These are phyloP conservation scores for Agaricus subrufescens DNA, from an alignment of 768 basidiomycete species.

Conservation along the genomic window DNA sequence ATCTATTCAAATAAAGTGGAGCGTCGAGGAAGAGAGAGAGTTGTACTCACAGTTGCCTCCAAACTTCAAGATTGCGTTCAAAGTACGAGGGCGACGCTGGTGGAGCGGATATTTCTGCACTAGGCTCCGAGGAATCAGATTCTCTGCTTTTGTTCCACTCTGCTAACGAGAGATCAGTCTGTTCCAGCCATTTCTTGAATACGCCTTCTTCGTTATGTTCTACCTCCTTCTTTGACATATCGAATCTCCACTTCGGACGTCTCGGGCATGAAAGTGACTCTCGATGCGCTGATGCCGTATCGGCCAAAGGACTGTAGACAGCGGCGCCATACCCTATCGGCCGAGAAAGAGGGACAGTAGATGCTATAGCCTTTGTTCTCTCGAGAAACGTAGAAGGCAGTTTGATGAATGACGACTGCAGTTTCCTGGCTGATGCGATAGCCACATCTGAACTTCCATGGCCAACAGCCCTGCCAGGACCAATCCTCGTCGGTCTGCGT, in stretches of 20 bases:
- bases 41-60: conserved; percentile 79
- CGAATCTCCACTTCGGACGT: conserved; percentile 83
- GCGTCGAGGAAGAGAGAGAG: neutral
- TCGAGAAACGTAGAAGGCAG: conserved; percentile 58
- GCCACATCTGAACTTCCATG: conserved; percentile 21
- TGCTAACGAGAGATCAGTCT: conserved; percentile 54
- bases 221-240: conserved; percentile 84
- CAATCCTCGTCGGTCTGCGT: conserved; percentile 22
- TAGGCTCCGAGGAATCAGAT: conserved; percentile 7
- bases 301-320: conserved; percentile 21
- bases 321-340: conserved; percentile 45
- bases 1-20: conserved; percentile 39
- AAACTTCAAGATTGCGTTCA: conserved; percentile 90
- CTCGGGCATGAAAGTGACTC: conserved; percentile 46
- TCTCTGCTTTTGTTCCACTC: conserved; percentile 39
- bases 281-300: conserved; percentile 12
- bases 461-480: conserved; percentile 25
- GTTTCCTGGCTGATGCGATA: conserved; percentile 39
- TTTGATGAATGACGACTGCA: conserved; percentile 70
- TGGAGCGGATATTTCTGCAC: conserved; percentile 9
- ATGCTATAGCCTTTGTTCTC: conserved; percentile 51
- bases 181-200: conserved; percentile 73
- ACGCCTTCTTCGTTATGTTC: conserved; percentile 86
- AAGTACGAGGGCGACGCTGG: conserved; percentile 74
- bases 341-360: conserved; percentile 44